These are phyloP conservation scores for Aspergillus caelatus DNA, from an alignment of 2,329 filamentous ascomycete genomes.

Conservation along the genomic window DNA sequence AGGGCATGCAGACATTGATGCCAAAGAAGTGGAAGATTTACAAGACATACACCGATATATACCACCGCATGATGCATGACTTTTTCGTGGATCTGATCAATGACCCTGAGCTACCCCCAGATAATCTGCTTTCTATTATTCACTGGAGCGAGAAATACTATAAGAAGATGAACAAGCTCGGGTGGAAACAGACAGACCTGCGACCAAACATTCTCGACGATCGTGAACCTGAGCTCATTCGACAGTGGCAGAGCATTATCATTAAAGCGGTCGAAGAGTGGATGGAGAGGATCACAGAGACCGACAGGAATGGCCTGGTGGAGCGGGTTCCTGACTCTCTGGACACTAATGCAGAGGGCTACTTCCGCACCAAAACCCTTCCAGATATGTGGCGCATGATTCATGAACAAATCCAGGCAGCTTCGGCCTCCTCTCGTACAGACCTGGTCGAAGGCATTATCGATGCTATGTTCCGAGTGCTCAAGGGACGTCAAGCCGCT, in stretches of 20 bases:
- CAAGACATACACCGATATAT: constrained; percentile 85
- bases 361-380: constrained; percentile 87
- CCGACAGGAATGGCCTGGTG: constrained; percentile 79
- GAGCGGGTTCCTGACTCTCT: constrained; percentile 78
- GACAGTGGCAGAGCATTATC: constrained; percentile 92
- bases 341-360: constrained; percentile 84
- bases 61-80: constrained; percentile 94
- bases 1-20: constrained; percentile 89
- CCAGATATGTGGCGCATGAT: constrained; percentile 98
- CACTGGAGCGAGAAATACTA: constrained; percentile 97
- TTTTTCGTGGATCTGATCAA: constrained; percentile 83
- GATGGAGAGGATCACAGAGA: constrained; percentile 88
- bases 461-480: constrained; percentile 89
- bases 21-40: constrained; percentile 97
- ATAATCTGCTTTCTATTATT: constrained; percentile 87
- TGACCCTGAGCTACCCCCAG: constrained; percentile 79
- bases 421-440: constrained; percentile 78
- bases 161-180: constrained; percentile 89
- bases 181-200: constrained; percentile 75
- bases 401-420: constrained; percentile 85
- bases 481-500: constrained; percentile 78
- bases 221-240: constrained; percentile 84
- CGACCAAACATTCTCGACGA: constrained; percentile 86
- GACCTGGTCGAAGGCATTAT: constrained; percentile 95
- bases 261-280: constrained; percentile 95